These are phyloP conservation scores for Quercus agrifolia DNA, from an alignment of 306 rosid species.

Conservation along the genomic window DNA sequence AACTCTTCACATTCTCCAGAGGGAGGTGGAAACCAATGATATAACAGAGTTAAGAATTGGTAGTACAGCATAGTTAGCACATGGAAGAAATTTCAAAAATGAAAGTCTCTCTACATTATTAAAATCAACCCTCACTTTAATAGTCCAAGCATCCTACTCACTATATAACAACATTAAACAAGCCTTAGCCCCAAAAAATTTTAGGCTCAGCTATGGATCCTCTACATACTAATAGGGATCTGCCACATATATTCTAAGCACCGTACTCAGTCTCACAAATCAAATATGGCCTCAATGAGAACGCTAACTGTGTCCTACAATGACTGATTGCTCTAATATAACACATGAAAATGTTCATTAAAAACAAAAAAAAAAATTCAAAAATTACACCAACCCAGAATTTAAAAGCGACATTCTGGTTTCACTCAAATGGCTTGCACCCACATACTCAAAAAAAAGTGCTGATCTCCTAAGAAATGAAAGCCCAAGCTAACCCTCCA, in stretches of 20 bases:
- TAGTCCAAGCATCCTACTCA: background rate
- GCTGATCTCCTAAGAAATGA: background rate
- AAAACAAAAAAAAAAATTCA: too few relatives aligned
- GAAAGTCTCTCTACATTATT: background rate
- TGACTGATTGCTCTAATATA: background rate
- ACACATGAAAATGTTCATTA: too few relatives aligned
- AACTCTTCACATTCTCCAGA: background rate
- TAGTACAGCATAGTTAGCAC: background rate
- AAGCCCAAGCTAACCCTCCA: background rate
- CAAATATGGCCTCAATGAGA: background rate
- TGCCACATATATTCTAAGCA: background rate
- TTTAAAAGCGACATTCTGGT: constrained; percentile 7
- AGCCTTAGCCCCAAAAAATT: too few relatives aligned
- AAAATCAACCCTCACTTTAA: background rate
- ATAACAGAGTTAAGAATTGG: background rate
- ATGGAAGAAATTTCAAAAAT: background rate
- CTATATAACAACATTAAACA: background rate
- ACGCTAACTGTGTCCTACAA: background rate
- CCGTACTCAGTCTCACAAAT: background rate
- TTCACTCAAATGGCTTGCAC: background rate
- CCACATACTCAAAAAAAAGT: background rate
- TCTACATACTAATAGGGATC: too few relatives aligned
- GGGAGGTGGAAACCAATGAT: background rate
- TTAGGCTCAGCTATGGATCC: too few relatives aligned
- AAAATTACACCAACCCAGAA: constrained; percentile 3